These are phyloP conservation scores for Colletotrichum scovillei DNA, from an alignment of 2,329 filamentous ascomycete genomes.

Conservation along the genomic window DNA sequence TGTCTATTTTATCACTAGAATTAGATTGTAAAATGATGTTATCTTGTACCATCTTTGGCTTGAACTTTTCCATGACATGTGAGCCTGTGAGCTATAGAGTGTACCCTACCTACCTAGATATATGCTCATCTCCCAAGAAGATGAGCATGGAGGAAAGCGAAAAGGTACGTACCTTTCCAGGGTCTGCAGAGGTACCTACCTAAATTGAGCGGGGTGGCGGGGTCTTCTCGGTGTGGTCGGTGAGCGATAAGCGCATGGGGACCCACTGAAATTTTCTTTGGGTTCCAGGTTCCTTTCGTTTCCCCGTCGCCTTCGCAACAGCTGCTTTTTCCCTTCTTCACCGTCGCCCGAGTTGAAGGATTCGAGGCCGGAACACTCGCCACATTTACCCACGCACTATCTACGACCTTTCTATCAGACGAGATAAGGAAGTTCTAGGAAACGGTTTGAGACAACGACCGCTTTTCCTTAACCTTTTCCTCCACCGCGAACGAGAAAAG, in stretches of 20 bases:
- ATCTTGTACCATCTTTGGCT: not conserved
- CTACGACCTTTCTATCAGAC: too few relatives aligned
- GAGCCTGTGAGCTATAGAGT: not conserved
- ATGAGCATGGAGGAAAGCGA: not conserved
- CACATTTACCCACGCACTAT: not conserved
- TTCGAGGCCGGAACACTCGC: not conserved
- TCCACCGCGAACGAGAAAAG: too few relatives aligned
- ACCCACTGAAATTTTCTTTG: slow-evolving; percentile 15
- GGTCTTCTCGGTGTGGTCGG: slow-evolving; percentile 24
- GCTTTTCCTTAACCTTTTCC: too few relatives aligned
- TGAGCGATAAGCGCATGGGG: slow-evolving; percentile 3
- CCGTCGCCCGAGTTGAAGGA: slow-evolving; percentile 1
- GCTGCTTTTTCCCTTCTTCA: not conserved
- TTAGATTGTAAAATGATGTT: not conserved
- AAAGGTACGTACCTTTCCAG: not conserved
- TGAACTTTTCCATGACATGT: not conserved
- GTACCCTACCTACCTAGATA: too few relatives aligned
- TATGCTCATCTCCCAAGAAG: not conserved
- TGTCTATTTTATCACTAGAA: not conserved
- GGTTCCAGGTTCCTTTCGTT: not conserved
- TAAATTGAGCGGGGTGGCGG: slow-evolving; percentile 36
- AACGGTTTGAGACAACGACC: too few relatives aligned
- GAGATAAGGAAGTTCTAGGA: too few relatives aligned
- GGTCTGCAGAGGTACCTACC: slow-evolving; percentile 23
- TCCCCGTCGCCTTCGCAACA: not conserved